Conservation (phyloP, 1,284 basidiomycete genomes). For the Rugosomyces carneus region DNA sequence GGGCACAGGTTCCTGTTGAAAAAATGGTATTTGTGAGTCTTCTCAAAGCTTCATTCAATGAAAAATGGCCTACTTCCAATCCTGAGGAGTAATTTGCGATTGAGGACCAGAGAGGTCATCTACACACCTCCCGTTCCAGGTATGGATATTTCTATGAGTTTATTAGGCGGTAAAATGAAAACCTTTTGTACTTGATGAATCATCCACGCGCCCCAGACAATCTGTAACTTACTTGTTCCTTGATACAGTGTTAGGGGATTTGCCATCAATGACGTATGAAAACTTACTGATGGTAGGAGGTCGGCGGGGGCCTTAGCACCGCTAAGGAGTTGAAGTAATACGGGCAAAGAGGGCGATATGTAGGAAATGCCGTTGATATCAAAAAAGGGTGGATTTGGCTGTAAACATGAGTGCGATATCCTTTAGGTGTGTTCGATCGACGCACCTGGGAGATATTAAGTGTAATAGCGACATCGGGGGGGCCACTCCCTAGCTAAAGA, state of each 20-base stretch:
- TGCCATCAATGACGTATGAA: neutral
- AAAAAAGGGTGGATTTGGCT: conserved; percentile 29
- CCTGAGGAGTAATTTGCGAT: conserved; percentile 24
- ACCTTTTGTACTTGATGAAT: conserved; percentile 9
- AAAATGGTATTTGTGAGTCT: too few species aligned
- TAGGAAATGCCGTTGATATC: conserved; percentile 32
- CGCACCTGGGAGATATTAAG: conserved; percentile 23
- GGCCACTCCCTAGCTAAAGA: conserved; percentile 20
- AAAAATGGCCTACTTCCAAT: too few species aligned
- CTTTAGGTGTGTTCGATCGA: neutral
- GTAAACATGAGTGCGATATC: neutral
- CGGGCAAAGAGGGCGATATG: conserved; percentile 29
- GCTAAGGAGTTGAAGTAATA: conserved; percentile 33
- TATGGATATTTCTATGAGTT: conserved; percentile 27
- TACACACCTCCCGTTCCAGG: conserved; percentile 27
- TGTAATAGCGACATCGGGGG: conserved; percentile 28
- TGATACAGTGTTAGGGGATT: neutral
- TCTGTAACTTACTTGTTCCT: conserved; percentile 14
- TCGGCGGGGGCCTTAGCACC: conserved; percentile 29
- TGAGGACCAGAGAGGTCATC: conserved; percentile 24
- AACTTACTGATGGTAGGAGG: conserved; percentile 26
- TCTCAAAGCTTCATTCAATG: too few species aligned
- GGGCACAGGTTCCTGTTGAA: too few species aligned
- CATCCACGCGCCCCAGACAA: neutral
- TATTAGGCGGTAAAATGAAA: conserved; percentile 26